Base-by-base conservation (phyloP, 345 rosid genomes). In the Lepidium sativum region DNA sequence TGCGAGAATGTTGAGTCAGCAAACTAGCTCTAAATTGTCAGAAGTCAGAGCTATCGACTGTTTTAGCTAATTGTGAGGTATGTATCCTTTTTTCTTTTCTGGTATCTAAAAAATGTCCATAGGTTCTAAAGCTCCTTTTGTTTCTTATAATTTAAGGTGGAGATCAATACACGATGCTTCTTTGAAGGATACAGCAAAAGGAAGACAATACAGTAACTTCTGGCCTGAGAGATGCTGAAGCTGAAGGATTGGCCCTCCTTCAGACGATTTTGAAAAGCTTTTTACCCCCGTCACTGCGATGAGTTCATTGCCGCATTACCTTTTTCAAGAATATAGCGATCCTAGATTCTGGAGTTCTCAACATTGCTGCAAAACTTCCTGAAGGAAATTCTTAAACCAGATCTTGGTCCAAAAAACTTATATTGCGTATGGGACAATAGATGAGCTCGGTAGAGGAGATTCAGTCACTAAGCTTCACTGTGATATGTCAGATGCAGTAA, bases 201-300 rank as follows among this genome's bases (percentile, higher is more conserved):
- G 98, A 44, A 87, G 97, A 78, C 77, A 23, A 17, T 92, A 87
- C 62, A 1, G 2, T 2, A 92, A 92, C 83, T 77, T 80, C 29
- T 94, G 99, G 99, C 99, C 97, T 0, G n/a, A n/a, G 92, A 87
- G 82, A 90, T 94, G 95, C 79, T 94, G 65, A 94, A 94, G 83
- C 80, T 94, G 6, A 94, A 94, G 69, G 99, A 94, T 59, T 94
- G 97, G 99, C n/a, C 99, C 99, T 41, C 99, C 99, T 63, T 87
- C 92, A 0, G 86, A 94, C 64, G 83, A 80, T 60, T 94, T 94
- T 67, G 97, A 94, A 55, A 84, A 90, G 59, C 80, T 86, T 63
- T 78, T 94, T 72, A n/a, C n/a, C 99, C 97, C 1, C 95, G 99
- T 60, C 99, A 94, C 59, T 90, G 88, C 44, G 96, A 90, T 62